phyloP scores from a whole-genome alignment of 1,284 basidiomycete genomes.

The Waitea zeae region DNA sequence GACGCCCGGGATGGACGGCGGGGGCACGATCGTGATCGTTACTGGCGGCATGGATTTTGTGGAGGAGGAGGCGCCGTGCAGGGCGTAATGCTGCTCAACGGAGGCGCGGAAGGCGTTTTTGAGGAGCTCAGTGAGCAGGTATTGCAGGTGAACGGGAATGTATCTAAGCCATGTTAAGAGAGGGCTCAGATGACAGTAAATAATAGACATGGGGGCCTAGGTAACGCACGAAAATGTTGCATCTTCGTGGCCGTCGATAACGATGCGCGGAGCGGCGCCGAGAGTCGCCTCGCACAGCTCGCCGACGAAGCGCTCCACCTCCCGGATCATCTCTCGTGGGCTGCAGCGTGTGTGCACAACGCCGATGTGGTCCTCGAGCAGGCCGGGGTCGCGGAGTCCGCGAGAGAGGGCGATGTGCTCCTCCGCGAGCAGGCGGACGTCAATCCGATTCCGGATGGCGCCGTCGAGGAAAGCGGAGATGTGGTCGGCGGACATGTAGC shows the following conservation, averaged over 20 bases:
- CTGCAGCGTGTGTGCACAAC: conserved; percentile 57
- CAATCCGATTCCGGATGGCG: conserved; percentile 76
- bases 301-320: conserved; percentile 67
- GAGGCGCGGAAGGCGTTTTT: conserved; percentile 88
- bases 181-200: conserved; percentile 9
- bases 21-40: conserved; percentile 52
- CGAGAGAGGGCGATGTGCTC: conserved; percentile 78
- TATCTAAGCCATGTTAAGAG: conserved; percentile 32
- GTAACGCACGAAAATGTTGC: conserved; percentile 60
- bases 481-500: conserved; percentile 67
- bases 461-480: conserved; percentile 71
- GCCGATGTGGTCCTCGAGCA: conserved; percentile 27
- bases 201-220: background rate
- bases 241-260: conserved; percentile 51
- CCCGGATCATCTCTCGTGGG: conserved; percentile 51
- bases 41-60: conserved; percentile 39
- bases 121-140: conserved; percentile 72
- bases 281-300: conserved; percentile 80
- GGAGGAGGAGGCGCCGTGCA: conserved; percentile 16
- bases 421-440: conserved; percentile 80
- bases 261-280: conserved; percentile 48
- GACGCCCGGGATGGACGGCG: conserved; percentile 19
- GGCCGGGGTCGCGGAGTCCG: conserved; percentile 25
- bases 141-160: conserved; percentile 80
- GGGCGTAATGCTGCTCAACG: conserved; percentile 51